phyloP scores from a whole-genome alignment of 192 early-diverging fungal genomes.

The Spizellomyces punctatus region DNA sequence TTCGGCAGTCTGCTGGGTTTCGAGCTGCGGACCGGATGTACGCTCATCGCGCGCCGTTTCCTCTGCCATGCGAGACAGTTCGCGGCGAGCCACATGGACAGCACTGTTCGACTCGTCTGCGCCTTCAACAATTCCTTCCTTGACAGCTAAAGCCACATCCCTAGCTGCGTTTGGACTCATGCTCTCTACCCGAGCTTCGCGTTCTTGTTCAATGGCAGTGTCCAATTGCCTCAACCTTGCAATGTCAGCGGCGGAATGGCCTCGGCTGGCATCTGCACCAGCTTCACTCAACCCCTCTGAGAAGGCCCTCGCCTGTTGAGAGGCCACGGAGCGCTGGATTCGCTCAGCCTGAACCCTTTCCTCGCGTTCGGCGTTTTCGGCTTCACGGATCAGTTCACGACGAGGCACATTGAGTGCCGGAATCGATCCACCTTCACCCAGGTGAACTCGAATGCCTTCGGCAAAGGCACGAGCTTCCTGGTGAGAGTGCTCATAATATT shows the following conservation, averaged over 20 bases:
- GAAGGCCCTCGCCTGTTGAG: constrained; percentile 15
- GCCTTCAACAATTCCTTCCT: background rate
- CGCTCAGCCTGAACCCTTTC: constrained; percentile 6
- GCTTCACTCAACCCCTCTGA: constrained; percentile 11
- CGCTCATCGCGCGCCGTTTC: constrained; percentile 15
- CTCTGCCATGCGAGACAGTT: constrained; percentile 3
- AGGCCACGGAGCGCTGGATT: constrained; percentile 5
- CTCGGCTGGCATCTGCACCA: background rate
- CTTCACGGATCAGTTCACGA: constrained; percentile 19
- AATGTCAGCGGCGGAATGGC: constrained; percentile 11
- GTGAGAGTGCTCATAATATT: constrained; percentile 5
- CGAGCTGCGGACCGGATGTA: background rate
- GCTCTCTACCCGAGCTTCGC: constrained; percentile 1
- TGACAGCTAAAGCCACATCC: constrained; percentile 3
- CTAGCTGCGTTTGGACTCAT: background rate
- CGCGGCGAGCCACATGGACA: constrained; percentile 6
- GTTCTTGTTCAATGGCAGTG: constrained; percentile 4
- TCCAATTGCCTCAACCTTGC: constrained; percentile 1
- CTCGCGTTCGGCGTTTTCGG: constrained; percentile 17
- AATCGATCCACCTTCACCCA: constrained; percentile 15
- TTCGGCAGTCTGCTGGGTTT: constrained; percentile 8
- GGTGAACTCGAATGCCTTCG: constrained; percentile 20
- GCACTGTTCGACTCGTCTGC: background rate
- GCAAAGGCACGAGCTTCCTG: constrained; percentile 21
- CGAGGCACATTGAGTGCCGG: constrained; percentile 16